A percentile compares a stretch with the other conserved stretches of the same genome.
Conservation (phyloP, 2,329 filamentous ascomycete genomes). For the Epichloe uncinata region DNA sequence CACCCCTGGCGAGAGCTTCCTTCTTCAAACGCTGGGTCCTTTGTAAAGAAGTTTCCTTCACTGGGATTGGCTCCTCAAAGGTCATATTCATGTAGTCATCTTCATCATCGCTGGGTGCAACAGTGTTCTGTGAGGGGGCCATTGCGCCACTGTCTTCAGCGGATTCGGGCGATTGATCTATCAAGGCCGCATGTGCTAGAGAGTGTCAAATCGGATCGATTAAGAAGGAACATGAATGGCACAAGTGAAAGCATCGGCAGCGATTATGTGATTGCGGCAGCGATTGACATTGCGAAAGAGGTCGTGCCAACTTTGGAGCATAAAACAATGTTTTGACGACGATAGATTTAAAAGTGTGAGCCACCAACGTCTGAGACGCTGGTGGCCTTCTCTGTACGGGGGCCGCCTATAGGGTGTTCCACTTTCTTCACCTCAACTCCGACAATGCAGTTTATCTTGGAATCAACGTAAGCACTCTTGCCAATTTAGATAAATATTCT, state of each 20-base stretch:
- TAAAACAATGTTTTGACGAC: not conserved
- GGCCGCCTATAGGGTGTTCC: not conserved
- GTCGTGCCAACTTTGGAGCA: not conserved
- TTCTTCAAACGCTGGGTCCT: constrained; percentile 39
- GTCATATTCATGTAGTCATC: constrained; percentile 98
- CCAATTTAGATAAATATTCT: no score
- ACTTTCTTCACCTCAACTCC: not conserved
- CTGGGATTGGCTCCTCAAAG: constrained; percentile 53
- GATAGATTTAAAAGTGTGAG: not conserved
- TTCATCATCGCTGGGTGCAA: constrained; percentile 26
- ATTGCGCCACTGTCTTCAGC: not conserved
- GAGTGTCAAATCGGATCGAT: not conserved
- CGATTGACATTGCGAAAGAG: not conserved
- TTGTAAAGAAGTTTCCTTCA: constrained; percentile 40
- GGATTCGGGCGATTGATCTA: not conserved
- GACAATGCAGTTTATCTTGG: not conserved
- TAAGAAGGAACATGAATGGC: not conserved
- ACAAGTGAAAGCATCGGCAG: not conserved
- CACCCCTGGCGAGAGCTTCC: constrained; percentile 54
- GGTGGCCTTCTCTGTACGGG: constrained; percentile 4
- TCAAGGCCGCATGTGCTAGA: no score
- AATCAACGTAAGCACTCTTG: not conserved
- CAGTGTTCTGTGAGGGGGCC: constrained; percentile 2
- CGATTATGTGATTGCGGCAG: not conserved
- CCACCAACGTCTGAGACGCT: no score